phyloP scores from a whole-genome alignment of 108 stramenopile species.

The Craspedostauros australis region DNA sequence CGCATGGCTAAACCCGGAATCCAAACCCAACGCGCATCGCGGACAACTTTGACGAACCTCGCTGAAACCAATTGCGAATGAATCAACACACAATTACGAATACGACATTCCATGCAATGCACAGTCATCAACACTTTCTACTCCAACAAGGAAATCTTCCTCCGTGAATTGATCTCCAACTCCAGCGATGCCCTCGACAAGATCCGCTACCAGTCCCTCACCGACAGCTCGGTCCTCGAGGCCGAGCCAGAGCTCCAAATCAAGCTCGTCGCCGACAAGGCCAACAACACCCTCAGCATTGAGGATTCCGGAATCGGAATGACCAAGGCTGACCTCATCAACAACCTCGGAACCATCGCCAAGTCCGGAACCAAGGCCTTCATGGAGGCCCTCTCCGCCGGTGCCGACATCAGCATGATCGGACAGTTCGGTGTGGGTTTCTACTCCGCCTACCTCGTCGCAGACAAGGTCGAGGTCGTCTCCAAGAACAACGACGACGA shows the following conservation, averaged over 20 bases:
- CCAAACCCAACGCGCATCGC: too few species aligned
- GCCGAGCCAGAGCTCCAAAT: slow-evolving; percentile 94
- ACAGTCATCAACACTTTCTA: slow-evolving; percentile 97
- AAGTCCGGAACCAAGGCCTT: slow-evolving; percentile 99
- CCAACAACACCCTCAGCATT: slow-evolving; percentile 98
- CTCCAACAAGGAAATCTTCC: slow-evolving; percentile 99
- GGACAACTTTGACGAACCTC: too few species aligned
- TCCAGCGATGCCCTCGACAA: slow-evolving; percentile 97
- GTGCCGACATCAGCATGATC: slow-evolving; percentile 99
- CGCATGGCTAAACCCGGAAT: too few species aligned
- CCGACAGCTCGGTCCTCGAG: slow-evolving; percentile 92
- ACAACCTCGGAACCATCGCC: slow-evolving; percentile 99
- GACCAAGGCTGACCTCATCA: slow-evolving; percentile 99
- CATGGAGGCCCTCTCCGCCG: slow-evolving; percentile 99
- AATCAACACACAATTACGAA: too few species aligned
- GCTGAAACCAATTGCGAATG: too few species aligned
- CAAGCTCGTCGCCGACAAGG: slow-evolving; percentile 98
- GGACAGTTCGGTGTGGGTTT: slow-evolving; percentile 99
- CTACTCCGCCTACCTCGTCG: slow-evolving; percentile 99
- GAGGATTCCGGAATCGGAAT: slow-evolving; percentile 99
- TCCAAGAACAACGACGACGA: slow-evolving; percentile 98
- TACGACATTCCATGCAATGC: too few species aligned
- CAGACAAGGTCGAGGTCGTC: slow-evolving; percentile 95
- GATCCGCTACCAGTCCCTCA: slow-evolving; percentile 98
- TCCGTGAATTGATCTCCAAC: slow-evolving; percentile 99